phyloP scores from a whole-genome alignment of 208 protist genomes.

The Angomonas deanei region DNA sequence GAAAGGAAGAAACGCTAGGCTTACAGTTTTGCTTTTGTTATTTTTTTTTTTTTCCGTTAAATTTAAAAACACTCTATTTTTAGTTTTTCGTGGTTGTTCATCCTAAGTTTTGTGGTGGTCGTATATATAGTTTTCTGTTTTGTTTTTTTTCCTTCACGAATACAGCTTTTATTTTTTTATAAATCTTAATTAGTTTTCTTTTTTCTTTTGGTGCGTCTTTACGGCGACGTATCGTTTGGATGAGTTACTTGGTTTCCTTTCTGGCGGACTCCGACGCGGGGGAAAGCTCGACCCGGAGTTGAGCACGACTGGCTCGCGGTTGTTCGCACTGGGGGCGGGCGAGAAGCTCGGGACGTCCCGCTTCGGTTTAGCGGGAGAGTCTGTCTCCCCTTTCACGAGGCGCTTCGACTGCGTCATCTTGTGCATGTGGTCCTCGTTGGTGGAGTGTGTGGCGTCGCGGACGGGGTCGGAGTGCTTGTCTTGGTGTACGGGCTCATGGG shows the following conservation, averaged over 20 bases:
- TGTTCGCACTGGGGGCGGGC: background rate
- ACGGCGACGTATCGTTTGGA: too few species aligned
- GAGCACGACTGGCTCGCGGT: background rate
- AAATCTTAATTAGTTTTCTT: slow-evolving; percentile 1
- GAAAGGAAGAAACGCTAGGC: too few species aligned
- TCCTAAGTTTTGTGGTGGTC: too few species aligned
- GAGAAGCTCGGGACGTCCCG: slow-evolving; percentile 2
- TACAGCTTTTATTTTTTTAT: background rate
- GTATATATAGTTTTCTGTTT: background rate
- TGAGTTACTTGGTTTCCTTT: too few species aligned
- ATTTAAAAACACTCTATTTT: background rate
- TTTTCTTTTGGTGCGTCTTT: slow-evolving; percentile 1
- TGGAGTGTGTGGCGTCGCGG: slow-evolving; percentile 10
- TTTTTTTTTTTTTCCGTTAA: background rate
- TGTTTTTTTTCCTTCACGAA: background rate
- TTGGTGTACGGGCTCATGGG: slow-evolving; percentile 16
- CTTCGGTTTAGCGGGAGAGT: slow-evolving; percentile 8
- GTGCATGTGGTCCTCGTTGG: slow-evolving; percentile 19
- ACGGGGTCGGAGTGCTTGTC: slow-evolving; percentile 5
- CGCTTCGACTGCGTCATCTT: slow-evolving; percentile 25
- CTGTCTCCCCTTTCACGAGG: background rate
- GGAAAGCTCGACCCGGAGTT: background rate
- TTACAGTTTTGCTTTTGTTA: too few species aligned
- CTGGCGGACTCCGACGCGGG: background rate
- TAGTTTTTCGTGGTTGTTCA: too few species aligned